Base-by-base conservation (phyloP, 2,329 filamentous ascomycete genomes). In the Aspergillus aculeatus region DNA sequence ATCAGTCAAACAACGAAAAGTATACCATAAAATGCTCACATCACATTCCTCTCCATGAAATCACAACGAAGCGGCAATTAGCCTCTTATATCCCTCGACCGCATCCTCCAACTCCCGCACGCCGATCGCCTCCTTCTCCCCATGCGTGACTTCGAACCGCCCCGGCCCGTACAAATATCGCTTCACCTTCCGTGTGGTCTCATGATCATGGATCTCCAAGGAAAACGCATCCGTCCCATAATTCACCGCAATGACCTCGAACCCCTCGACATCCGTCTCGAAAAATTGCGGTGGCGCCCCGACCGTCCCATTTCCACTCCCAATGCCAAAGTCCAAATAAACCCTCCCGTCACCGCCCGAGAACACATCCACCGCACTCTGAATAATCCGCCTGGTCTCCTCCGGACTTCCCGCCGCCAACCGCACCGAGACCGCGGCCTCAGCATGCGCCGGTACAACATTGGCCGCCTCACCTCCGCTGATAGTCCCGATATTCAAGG, bases 191-290 rank as follows among this genome's bases (percentile, higher is more conserved):
- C 91, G 86, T 55, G 87, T 81, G 10, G 12, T 12, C 10, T 1
- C 14, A 3, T 10, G 32, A 2, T 35, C 32, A 35, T 35, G 32
- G 16, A 91, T 86, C 32, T 85, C 76, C 50, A 96, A 76, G 67
- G 91, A 88, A 1, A 92, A 90, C 23, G 97, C 88, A 75, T 98
- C 94, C 1, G 95, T 98, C 11, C 93, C 94, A 71, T 98, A 98
- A 73, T 96, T 97, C 50, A 93, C 91, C 0, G 90, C 88, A 53
- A 89, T 86, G 0, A 84, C 88, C n/a, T 95, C 87, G 64, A 98
- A 97, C 0, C 90, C 93, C n/a, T 90, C 83, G 5, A 97, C 88
- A 69, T 96, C 90, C 62, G 88, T 89, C 68, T 94, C 85, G 63
- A 92, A 86, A 69, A 91, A 83, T 1, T 96, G 86, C 0, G 91